Evolutionary conservation across 2,329 filamentous ascomycete genomes (phyloP), one percentile per base, ranked within the genome.

Genomic region (Hortaea werneckii): DNA sequence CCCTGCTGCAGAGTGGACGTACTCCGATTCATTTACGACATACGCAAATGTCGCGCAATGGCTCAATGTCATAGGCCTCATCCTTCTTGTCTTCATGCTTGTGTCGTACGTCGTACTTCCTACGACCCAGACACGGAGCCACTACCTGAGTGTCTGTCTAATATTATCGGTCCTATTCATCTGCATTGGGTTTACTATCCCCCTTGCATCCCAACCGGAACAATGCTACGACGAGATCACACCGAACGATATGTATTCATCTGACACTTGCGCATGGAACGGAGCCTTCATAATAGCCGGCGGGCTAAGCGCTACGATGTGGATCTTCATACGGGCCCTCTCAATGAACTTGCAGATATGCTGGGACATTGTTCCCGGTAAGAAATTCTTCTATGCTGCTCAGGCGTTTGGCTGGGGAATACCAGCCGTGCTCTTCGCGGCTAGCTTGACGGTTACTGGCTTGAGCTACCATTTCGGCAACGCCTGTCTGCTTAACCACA

Each of bases 311-410:
- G 85, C 82, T 40, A 79, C 87, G 29, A 81, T 94, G 65, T 98
- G 92, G 90, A 78, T 89, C 52, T 94, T 95, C 63, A 76, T 95
- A 49, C 81, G 92, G 52, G 85, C 90, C 0, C 69, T 96, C 30
- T 94, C 88, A 4, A 82, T 98, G 57, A 92, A 98, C 66, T 79
- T 98, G 27, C 92, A 96, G 43, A 95, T 98, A 53, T 95, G 89
- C 72, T 98, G 92, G 92, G 88, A 96, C 65, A 76, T 94, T 30
- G 80, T 90, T 6, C 85, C 94, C 4, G 92, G 92, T 35, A 78
- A 81, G 39, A 85, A 77, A 58, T 96, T 95, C 67, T 95, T 95
- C 80, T 87, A 87, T 72, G 77, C 79, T 53, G 82, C 90, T 3
- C 81, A 95, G 59, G 75, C 77, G 11, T 70, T 82, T 6, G 92